phyloP scores from a whole-genome alignment of 768 basidiomycete species.

The Naganishia vaughanmartiniae region DNA sequence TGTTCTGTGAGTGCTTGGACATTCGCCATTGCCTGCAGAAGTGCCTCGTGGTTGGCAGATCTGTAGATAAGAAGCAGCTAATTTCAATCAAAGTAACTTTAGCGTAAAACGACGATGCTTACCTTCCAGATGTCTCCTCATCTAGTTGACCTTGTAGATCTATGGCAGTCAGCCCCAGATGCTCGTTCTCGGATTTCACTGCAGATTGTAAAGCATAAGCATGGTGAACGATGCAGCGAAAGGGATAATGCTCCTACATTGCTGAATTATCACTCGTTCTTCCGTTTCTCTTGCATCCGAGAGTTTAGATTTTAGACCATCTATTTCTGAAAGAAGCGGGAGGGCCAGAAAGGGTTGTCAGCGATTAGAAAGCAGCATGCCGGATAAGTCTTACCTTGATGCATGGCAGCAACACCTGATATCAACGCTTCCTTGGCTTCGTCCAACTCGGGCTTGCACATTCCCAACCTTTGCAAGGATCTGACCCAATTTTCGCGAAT shows the following conservation, averaged over 20 bases:
- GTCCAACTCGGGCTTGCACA: neutral
- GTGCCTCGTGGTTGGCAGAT: neutral
- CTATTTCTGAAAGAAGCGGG: neutral
- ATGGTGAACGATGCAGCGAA: neutral
- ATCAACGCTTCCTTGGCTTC: neutral
- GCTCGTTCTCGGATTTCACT: neutral
- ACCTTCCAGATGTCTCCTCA: constrained; percentile 6
- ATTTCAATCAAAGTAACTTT: neutral
- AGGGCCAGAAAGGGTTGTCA: neutral
- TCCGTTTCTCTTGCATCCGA: neutral
- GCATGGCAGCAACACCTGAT: neutral
- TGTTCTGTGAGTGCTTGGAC: neutral
- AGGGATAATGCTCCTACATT: neutral
- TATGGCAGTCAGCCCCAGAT: neutral
- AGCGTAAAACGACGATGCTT: neutral
- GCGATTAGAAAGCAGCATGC: neutral
- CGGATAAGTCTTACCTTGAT: neutral
- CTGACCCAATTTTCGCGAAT: neutral
- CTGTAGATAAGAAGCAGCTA: neutral
- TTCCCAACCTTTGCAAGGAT: neutral
- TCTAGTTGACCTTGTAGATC: constrained; percentile 6
- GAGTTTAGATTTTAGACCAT: neutral
- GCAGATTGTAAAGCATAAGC: neutral
- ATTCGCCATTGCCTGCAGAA: neutral
- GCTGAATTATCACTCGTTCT: neutral